Conservation (phyloP, 192 early-diverging fungal genomes). For the Umbelopsis vinacea region DNA sequence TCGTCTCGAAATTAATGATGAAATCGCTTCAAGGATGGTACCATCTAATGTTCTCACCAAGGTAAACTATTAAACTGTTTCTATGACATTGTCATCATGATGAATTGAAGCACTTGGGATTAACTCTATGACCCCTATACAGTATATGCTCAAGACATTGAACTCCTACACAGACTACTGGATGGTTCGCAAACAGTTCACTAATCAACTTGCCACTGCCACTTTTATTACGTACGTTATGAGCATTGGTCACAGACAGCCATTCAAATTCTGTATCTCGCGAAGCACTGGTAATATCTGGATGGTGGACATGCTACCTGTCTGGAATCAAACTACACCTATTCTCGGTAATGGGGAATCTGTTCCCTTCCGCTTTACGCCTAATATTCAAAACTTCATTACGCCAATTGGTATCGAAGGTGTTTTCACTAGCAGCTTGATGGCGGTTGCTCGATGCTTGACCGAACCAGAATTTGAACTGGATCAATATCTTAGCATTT, state of each 20-base stretch:
- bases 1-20: conserved; percentile 87
- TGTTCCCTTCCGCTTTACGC: conserved; percentile 98
- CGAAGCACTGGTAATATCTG: conserved; percentile 85
- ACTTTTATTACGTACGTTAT: conserved; percentile 94
- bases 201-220: conserved; percentile 83
- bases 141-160: conserved; percentile 78
- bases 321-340: conserved; percentile 49
- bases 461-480: conserved; percentile 87
- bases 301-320: conserved; percentile 84
- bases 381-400: conserved; percentile 95
- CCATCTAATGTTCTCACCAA: conserved; percentile 84
- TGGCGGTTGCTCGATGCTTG: conserved; percentile 84
- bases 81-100: neutral
- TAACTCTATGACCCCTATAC: neutral
- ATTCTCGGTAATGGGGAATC: conserved; percentile 75
- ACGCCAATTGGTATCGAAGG: conserved; percentile 94
- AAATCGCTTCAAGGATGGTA: conserved; percentile 82
- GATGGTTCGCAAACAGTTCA: conserved; percentile 95
- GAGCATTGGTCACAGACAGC: conserved; percentile 84
- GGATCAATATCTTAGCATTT: conserved; percentile 92
- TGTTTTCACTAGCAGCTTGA: conserved; percentile 80
- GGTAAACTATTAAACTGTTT: conserved; percentile 44
- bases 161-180: conserved; percentile 88
- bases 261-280: conserved; percentile 90
- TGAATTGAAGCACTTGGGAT: neutral